Percentiles rank a stretch among this genome's conserved stretches.
phyloP scores from a whole-genome alignment of 495 filamentous ascomycete species.

The Lasiosphaeria hispida region DNA sequence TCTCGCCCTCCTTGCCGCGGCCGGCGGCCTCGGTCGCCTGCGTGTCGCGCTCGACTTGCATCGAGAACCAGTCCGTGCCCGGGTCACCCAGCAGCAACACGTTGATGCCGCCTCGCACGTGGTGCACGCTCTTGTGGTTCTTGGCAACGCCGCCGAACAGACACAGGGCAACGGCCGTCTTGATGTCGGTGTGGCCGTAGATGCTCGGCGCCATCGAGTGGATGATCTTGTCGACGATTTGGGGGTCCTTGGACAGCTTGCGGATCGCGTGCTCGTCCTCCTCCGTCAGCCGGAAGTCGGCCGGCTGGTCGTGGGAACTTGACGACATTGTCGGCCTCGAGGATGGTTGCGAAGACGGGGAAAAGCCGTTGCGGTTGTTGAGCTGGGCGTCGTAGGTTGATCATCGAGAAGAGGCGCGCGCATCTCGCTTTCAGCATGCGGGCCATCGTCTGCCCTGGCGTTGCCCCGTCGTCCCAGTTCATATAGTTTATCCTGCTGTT shows the following conservation, averaged over 20 bases:
- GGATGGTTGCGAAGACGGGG: conserved; percentile 94
- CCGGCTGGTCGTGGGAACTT: conserved; percentile 97
- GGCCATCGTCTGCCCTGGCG: too few species aligned
- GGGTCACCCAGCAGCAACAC: conserved; percentile 95
- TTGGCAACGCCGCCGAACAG: conserved; percentile 96
- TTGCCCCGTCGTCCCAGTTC: too few species aligned
- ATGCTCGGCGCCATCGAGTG: conserved; percentile 95
- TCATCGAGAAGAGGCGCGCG: not conserved
- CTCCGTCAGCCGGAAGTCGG: conserved; percentile 93
- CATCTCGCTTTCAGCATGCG: not conserved
- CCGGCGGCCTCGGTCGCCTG: conserved; percentile 17
- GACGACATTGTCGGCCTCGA: conserved; percentile 95
- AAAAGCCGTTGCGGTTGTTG: conserved; percentile 99
- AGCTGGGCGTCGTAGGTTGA: conserved; percentile 83
- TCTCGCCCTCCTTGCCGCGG: conserved; percentile 62
- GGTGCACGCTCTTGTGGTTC: conserved; percentile 78
- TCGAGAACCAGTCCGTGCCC: conserved; percentile 89
- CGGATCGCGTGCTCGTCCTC: conserved; percentile 94
- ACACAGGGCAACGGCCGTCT: conserved; percentile 91
- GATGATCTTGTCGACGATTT: conserved; percentile 92
- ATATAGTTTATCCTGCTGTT: too few species aligned
- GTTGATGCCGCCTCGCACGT: conserved; percentile 96
- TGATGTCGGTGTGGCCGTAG: conserved; percentile 96
- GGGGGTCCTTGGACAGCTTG: conserved; percentile 77
- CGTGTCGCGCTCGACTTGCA: conserved; percentile 59